Base-by-base conservation (phyloP, 768 basidiomycete genomes). In the Clitopilus passeckerianus region DNA sequence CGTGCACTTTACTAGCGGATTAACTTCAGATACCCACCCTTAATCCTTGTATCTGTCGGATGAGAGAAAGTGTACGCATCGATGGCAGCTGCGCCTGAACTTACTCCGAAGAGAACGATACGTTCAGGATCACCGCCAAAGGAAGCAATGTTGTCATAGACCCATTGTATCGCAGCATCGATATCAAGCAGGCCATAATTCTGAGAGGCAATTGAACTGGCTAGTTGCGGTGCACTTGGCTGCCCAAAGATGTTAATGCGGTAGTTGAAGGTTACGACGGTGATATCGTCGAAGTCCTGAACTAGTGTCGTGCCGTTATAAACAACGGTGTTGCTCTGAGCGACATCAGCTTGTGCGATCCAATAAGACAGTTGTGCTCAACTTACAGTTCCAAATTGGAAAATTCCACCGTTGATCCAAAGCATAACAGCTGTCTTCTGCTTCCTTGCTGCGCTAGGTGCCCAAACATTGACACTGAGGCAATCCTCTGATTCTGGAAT, bases 51-150 rank as follows among this genome's bases (percentile, higher is more conserved):
- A 59, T 70, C 68, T 12, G 66, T 63, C 15, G 68, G 70, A 58
- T 72, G 69, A 3, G 71, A 62, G 55, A 71, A 71, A 0, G 70
- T 64, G 57, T 71, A 74, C 0, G 64, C 65, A 61, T 71, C 72
- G 24, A 63, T 65, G 1, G 71, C 65, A 5, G 59, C 62, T 43
- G 66, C 67, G 12, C 73, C 73, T 5, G 73, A 72, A 57, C 71
- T 72, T 52, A 73, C 68, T 6, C 73, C 73, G 46, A 71, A 72
- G 15, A 75, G 43, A 14, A 64, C 66, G 50, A 75, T 67, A 57
- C 79, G 67, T n/a, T 72, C 63, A 16, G 72, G 72, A 61, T 74
- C 72, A 22, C 72, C 72, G 12, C 72, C 72, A 55, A 80, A 81
- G 9, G 63, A 66, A 7, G 68, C 71, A 55, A 81, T 80, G 61